Percentiles rank a stretch among this genome's conserved stretches.
Conservation (phyloP, 805 yeast genomes). For the Barnettozyma californica region DNA sequence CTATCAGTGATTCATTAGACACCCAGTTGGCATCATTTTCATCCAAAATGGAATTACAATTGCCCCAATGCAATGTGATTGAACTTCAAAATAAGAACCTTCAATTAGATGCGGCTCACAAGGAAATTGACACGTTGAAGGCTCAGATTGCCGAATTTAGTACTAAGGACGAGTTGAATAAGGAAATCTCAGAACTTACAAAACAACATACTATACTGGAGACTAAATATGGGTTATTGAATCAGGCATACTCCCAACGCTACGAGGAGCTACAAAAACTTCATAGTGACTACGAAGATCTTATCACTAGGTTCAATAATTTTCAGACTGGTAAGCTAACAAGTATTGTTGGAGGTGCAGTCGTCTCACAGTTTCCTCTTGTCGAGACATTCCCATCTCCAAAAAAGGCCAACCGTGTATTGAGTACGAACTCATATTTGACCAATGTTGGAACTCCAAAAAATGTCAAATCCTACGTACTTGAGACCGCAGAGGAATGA, state of each 20-base stretch:
- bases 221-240: constrained; percentile 19
- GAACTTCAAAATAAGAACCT: constrained; percentile 7
- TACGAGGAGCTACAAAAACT: constrained; percentile 25
- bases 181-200: constrained; percentile 14
- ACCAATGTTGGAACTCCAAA: constrained; percentile 10
- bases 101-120: constrained; percentile 15
- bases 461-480: constrained; percentile 8
- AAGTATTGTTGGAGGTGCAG: constrained; percentile 19
- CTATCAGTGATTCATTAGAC: neutral
- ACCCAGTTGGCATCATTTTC: neutral
- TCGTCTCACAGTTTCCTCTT: constrained; percentile 11
- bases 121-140: constrained; percentile 15
- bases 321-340: constrained; percentile 27
- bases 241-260: constrained; percentile 22
- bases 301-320: constrained; percentile 22
- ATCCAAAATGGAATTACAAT: neutral
- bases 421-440: constrained; percentile 26
- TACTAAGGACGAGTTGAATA: neutral
- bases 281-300: constrained; percentile 23
- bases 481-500: constrained; percentile 4
- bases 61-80: neutral
- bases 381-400: constrained; percentile 2
- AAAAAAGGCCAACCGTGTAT: constrained; percentile 14
- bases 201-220: constrained; percentile 18
- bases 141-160: constrained; percentile 8